A percentile compares a stretch with the other conserved stretches of the same genome.
Evolutionary conservation across 2,329 filamentous ascomycete genomes (phyloP).

Genomic region (Rhytidhysteron rufulum): DNA sequence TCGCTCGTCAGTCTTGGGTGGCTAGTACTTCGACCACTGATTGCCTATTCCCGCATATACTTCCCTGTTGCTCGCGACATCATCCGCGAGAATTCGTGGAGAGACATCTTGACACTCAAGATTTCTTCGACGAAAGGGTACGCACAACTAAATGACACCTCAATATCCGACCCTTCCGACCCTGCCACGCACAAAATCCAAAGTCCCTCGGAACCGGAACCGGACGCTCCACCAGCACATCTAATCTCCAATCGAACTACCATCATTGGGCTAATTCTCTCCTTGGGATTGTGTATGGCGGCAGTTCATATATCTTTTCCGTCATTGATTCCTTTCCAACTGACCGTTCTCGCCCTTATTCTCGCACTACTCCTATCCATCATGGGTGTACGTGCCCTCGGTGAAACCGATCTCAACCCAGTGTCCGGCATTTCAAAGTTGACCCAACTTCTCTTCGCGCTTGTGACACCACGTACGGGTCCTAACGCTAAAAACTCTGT

Average conservation of each 20-base stretch:
- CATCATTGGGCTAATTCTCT: constrained; percentile 68
- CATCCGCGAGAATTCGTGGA: constrained; percentile 32
- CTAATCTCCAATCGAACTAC: constrained; percentile 72
- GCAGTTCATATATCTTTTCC: constrained; percentile 84
- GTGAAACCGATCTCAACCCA: constrained; percentile 90
- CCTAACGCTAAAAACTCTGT: constrained; percentile 65
- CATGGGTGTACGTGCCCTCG: constrained; percentile 62
- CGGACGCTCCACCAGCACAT: constrained; percentile 80
- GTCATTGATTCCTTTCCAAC: constrained; percentile 71
- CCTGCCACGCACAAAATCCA: constrained; percentile 28
- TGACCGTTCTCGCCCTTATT: constrained; percentile 79
- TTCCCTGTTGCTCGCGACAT: constrained; percentile 27
- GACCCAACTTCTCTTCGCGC: constrained; percentile 89
- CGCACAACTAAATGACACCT: constrained; percentile 28
- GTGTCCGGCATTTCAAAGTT: constrained; percentile 96
- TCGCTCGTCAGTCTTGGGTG: constrained; percentile 83
- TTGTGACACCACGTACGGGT: constrained; percentile 70
- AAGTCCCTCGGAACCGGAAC: constrained; percentile 41
- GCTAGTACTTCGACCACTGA: constrained; percentile 63
- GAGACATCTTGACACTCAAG: constrained; percentile 28
- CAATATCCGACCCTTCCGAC: constrained; percentile 12
- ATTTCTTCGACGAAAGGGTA: constrained; percentile 36
- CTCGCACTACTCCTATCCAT: constrained; percentile 66
- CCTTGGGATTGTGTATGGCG: constrained; percentile 72
- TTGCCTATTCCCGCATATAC: constrained; percentile 44